Conservation (phyloP, 768 basidiomycete genomes). For the Chlorophyllum brunneum region DNA sequence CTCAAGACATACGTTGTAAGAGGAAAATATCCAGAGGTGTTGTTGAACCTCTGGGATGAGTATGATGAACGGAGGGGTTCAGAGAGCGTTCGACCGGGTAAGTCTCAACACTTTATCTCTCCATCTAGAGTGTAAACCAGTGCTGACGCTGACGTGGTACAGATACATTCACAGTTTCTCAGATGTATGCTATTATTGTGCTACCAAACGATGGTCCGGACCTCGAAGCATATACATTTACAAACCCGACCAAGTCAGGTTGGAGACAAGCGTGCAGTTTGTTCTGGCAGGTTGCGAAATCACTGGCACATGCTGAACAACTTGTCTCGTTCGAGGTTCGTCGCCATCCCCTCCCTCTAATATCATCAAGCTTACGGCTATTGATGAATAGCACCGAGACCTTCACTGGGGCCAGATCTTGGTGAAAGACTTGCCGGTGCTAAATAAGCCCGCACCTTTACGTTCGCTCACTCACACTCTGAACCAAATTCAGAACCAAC, state of each 20-base stretch:
- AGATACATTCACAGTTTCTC: conserved; percentile 76
- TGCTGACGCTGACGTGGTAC: neutral
- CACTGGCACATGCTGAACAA: conserved; percentile 77
- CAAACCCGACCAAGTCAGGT: conserved; percentile 46
- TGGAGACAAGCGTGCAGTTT: conserved; percentile 89
- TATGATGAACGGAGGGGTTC: conserved; percentile 74
- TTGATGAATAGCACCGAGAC: conserved; percentile 88
- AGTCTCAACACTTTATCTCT: conserved; percentile 6
- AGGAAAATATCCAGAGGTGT: conserved; percentile 75
- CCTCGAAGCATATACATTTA: conserved; percentile 80
- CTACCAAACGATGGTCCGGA: conserved; percentile 89
- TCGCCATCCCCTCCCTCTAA: neutral
- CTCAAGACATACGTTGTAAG: conserved; percentile 82
- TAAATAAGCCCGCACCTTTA: conserved; percentile 16
- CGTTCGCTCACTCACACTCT: conserved; percentile 26
- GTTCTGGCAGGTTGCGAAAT: conserved; percentile 85
- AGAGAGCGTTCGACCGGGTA: conserved; percentile 84
- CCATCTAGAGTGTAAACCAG: conserved; percentile 4
- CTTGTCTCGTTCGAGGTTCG: conserved; percentile 84
- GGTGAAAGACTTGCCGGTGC: conserved; percentile 49
- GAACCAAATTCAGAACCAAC: conserved; percentile 22
- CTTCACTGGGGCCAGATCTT: conserved; percentile 98
- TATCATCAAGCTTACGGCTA: neutral
- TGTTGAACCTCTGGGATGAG: conserved; percentile 86
- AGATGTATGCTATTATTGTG: conserved; percentile 87